These are phyloP conservation scores for Fomitopsis schrenkii DNA, from an alignment of 1,284 basidiomycete species.

Conservation along the genomic window DNA sequence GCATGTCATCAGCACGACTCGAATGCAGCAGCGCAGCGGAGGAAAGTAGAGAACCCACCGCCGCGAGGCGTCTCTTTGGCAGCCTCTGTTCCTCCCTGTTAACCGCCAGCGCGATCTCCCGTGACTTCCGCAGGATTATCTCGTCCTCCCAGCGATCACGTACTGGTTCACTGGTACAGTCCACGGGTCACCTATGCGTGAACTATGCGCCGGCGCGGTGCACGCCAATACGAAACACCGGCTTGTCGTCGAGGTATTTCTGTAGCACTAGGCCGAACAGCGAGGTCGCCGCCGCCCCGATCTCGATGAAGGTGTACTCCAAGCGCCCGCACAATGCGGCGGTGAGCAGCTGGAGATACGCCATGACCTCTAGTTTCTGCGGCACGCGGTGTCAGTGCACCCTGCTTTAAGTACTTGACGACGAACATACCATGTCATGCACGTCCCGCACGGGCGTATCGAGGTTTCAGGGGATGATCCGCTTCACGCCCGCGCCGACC, in stretches of 20 bases:
- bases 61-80: slow-evolving; percentile 5
- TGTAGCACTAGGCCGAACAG: not conserved
- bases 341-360: slow-evolving; percentile 14
- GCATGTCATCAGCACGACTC: too few species aligned
- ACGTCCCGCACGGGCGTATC: slow-evolving; percentile 12
- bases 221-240: too few species aligned
- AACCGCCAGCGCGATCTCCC: slow-evolving; percentile 11
- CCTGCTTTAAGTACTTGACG: not conserved
- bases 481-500: slow-evolving; percentile 15
- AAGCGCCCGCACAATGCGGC: not conserved
- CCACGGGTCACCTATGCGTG: slow-evolving; percentile 20
- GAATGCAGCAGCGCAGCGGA: too few species aligned
- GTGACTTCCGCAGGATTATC: slow-evolving; percentile 13
- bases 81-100: slow-evolving; percentile 13
- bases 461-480: slow-evolving; percentile 16
- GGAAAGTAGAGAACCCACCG: not conserved
- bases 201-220: too few species aligned
- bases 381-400: not conserved
- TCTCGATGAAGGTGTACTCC: slow-evolving; percentile 20
- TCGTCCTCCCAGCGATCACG: slow-evolving; percentile 26
- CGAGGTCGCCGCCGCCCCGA: slow-evolving; percentile 11
- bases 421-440: slow-evolving; percentile 9
- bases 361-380: slow-evolving; percentile 20
- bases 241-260: slow-evolving; percentile 7
- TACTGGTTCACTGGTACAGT: slow-evolving; percentile 23